These are phyloP conservation scores for Bothriochloa decipiens DNA, from an alignment of 176 grass and related monocot species.

Conservation along the genomic window DNA sequence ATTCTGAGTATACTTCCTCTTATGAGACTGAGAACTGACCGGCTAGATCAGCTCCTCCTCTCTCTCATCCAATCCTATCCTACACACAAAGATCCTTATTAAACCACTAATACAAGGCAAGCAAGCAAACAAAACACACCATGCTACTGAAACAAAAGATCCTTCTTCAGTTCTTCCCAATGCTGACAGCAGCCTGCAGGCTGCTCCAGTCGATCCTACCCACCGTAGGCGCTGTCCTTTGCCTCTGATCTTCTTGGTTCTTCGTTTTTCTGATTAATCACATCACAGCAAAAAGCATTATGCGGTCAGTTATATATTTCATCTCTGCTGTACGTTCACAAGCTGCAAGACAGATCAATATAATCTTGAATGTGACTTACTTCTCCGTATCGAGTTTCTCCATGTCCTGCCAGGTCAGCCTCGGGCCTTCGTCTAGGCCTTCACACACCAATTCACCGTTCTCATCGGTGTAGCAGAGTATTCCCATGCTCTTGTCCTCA, in stretches of 20 bases:
- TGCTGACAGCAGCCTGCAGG: conserved; percentile 25
- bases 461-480: conserved; percentile 56
- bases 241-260: conserved; percentile 9
- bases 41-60: conserved; percentile 32
- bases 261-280: conserved; percentile 33
- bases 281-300: background rate
- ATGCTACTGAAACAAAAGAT: background rate
- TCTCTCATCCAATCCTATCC: conserved; percentile 40
- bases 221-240: background rate
- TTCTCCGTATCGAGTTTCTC: conserved; percentile 43
- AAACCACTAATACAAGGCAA: conserved; percentile 18
- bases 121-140: conserved; percentile 4
- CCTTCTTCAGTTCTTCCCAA: conserved; percentile 49
- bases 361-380: conserved; percentile 38
- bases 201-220: conserved; percentile 18
- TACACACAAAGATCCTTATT: conserved; percentile 21
- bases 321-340: background rate
- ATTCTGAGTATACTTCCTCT: conserved; percentile 2
- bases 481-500: conserved; percentile 57
- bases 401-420: conserved; percentile 49
- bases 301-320: background rate
- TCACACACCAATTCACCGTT: conserved; percentile 59
- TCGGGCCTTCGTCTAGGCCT: conserved; percentile 61
- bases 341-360: background rate
- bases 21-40: conserved; percentile 14